A percentile compares a stretch with the other conserved stretches of the same genome.
phyloP scores from a whole-genome alignment of 208 protist genomes.

The Acanthamoeba royreba region DNA sequence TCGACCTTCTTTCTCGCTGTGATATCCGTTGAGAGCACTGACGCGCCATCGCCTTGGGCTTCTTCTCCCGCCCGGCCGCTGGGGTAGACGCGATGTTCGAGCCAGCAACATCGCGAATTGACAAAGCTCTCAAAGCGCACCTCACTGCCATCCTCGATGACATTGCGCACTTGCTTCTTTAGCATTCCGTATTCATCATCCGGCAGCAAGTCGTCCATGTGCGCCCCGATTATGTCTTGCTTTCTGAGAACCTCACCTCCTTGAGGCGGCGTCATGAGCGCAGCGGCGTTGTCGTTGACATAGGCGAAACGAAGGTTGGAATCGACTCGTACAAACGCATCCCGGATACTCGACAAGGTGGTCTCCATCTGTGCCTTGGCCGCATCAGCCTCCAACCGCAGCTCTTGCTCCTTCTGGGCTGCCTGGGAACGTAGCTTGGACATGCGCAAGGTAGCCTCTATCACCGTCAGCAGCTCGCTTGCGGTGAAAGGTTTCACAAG shows the following conservation, averaged over 20 bases:
- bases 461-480: not conserved
- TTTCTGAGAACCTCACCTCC: too few species aligned
- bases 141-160: not conserved
- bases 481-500: constrained; percentile 41
- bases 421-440: not conserved
- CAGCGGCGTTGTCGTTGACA: not conserved
- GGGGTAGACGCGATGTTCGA: not conserved
- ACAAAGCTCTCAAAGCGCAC: not conserved
- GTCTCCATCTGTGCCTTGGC: not conserved
- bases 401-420: not conserved
- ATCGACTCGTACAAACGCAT: not conserved
- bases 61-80: too few species aligned
- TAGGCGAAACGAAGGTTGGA: too few species aligned
- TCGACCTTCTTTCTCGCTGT: not conserved
- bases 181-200: not conserved
- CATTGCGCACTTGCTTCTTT: not conserved
- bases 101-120: not conserved
- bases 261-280: not conserved
- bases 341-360: not conserved
- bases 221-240: not conserved
- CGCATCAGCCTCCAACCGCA: not conserved
- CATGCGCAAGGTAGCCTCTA: too few species aligned
- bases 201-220: not conserved
- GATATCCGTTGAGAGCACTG: not conserved
- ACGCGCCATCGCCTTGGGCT: not conserved